phyloP scores from a whole-genome alignment of 176 grass and related monocot species.

The Cenchrus purpureus region DNA sequence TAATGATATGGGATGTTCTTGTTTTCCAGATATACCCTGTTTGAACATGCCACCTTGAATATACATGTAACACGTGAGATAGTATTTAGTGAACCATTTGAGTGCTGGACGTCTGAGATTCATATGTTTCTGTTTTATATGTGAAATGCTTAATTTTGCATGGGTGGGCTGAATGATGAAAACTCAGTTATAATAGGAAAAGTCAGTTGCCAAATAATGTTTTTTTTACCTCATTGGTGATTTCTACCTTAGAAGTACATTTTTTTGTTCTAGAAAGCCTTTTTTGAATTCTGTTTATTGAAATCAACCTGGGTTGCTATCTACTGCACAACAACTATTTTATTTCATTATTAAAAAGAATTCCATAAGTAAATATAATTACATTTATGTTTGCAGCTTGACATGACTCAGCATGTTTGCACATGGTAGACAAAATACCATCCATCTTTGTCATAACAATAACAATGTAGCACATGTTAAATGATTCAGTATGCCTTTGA shows the following conservation, averaged over 20 bases:
- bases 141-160: background rate
- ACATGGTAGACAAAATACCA: no score
- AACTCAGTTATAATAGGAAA: no score
- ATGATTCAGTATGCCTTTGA: no score
- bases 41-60: background rate
- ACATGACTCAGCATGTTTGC: no score
- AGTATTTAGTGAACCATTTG: background rate
- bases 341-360: background rate
- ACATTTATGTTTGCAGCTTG: background rate
- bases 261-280: background rate
- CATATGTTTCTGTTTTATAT: background rate
- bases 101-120: background rate
- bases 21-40: no score
- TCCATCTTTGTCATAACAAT: no score
- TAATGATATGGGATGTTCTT: no score
- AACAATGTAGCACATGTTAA: no score
- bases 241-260: background rate
- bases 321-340: background rate
- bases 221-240: no score
- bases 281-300: background rate
- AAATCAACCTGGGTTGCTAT: background rate
- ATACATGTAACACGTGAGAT: background rate
- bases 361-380: background rate
- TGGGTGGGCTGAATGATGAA: background rate
- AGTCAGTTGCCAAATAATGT: no score